Evolutionary conservation across 2,329 filamentous ascomycete genomes (phyloP).

Genomic region (Massarina eburnea): DNA sequence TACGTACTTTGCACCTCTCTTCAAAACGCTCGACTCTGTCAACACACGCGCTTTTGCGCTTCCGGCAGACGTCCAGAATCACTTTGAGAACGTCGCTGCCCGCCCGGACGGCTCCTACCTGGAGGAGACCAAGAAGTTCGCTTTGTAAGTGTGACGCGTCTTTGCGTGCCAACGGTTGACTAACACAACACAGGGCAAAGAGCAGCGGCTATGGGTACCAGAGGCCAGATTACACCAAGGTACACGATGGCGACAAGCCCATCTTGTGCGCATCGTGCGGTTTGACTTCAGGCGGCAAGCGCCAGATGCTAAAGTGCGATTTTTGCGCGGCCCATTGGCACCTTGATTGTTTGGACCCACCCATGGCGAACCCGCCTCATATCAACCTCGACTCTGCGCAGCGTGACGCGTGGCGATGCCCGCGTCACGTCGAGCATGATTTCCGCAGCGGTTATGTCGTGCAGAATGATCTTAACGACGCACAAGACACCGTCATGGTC

Average conservation of each 20-base stretch:
- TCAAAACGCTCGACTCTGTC: conserved; percentile 66
- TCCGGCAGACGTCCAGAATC: conserved; percentile 69
- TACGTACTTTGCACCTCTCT: conserved; percentile 52
- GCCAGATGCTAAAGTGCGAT: conserved; percentile 84
- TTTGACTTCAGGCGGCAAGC: conserved; percentile 61
- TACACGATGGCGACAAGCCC: conserved; percentile 69
- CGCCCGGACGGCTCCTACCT: conserved; percentile 79
- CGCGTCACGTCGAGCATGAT: conserved; percentile 79
- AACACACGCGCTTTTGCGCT: conserved; percentile 73
- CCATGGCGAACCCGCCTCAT: conserved; percentile 75
- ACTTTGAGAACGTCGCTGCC: conserved; percentile 78
- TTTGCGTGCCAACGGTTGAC: conserved; percentile 20
- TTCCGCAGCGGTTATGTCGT: conserved; percentile 48
- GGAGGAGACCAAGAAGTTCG: conserved; percentile 59
- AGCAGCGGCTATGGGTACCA: conserved; percentile 45
- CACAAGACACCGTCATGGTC: conserved; percentile 30
- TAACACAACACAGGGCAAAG: conserved; percentile 43
- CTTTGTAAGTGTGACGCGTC: conserved; percentile 58
- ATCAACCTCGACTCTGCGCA: conserved; percentile 52
- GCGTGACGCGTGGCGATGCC: conserved; percentile 80
- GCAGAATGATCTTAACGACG: conserved; percentile 36
- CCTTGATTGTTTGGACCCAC: conserved; percentile 86
- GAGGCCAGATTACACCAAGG: conserved; percentile 56
- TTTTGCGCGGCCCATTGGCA: conserved; percentile 84
- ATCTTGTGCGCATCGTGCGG: conserved; percentile 80